These are phyloP conservation scores for Cytospora mali DNA, from an alignment of 2,329 filamentous ascomycete species.

Conservation along the genomic window DNA sequence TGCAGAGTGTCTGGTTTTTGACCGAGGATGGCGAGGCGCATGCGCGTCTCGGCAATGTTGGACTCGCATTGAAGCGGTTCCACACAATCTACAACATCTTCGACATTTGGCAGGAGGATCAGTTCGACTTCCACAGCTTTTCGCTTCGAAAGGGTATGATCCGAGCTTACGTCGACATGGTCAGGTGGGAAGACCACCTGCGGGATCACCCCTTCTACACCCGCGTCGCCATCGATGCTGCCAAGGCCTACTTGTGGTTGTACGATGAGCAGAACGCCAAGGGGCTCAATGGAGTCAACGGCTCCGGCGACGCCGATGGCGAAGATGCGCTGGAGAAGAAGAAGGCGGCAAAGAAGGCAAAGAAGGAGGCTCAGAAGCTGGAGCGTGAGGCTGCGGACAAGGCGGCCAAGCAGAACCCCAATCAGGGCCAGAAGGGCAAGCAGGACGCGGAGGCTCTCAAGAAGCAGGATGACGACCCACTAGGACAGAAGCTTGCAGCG, in stretches of 20 bases:
- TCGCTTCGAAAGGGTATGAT: conserved; percentile 97
- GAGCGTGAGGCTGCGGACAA: conserved; percentile 81
- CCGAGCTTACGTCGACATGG: conserved; percentile 91
- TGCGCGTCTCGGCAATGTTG: conserved; percentile 77
- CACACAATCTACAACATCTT: conserved; percentile 89
- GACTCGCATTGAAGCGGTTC: conserved; percentile 89
- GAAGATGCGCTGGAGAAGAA: conserved; percentile 72
- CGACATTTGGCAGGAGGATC: conserved; percentile 96
- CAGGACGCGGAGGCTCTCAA: conserved; percentile 64
- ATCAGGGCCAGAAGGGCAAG: conserved; percentile 69
- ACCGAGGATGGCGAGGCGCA: conserved; percentile 94
- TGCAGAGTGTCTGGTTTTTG: conserved; percentile 98
- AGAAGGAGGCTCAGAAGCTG: conserved; percentile 66
- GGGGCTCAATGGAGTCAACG: conserved; percentile 64
- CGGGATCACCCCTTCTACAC: conserved; percentile 93
- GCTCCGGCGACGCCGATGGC: conserved; percentile 45
- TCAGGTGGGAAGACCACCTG: conserved; percentile 91
- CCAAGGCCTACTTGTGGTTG: conserved; percentile 78
- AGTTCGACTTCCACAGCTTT: conserved; percentile 98
- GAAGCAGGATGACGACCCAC: conserved; percentile 89
- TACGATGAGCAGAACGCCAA: conserved; percentile 71
- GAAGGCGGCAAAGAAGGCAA: conserved; percentile 88
- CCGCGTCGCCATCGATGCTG: conserved; percentile 77
- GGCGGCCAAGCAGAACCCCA: conserved; percentile 78
- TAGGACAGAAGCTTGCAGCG: conserved; percentile 76